These are phyloP conservation scores for Pleochaeta shiraiana DNA, from an alignment of 2,329 filamentous ascomycete genomes.

Conservation along the genomic window DNA sequence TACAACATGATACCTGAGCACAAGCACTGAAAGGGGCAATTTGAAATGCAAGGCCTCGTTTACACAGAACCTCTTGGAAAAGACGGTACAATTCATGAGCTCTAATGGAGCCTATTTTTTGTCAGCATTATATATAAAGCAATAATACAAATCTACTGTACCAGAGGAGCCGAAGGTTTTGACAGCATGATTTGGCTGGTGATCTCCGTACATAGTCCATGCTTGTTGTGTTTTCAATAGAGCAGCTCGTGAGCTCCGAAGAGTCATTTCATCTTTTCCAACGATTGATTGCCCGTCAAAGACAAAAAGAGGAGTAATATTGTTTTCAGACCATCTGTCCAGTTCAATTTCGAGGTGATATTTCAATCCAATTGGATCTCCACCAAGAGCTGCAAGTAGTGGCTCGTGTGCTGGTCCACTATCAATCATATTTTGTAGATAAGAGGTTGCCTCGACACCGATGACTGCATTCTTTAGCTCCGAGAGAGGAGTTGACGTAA, in stretches of 20 bases:
- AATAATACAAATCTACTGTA: slow-evolving; percentile 19
- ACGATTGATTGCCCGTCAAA: slow-evolving; percentile 75
- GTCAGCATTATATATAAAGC: slow-evolving; percentile 14
- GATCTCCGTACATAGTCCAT: slow-evolving; percentile 70
- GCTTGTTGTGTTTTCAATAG: slow-evolving; percentile 53
- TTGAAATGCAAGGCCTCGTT: slow-evolving; percentile 49
- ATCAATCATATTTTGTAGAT: slow-evolving; percentile 59
- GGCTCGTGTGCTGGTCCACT: slow-evolving; percentile 55
- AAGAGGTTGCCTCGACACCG: slow-evolving; percentile 78
- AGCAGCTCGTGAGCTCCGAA: slow-evolving; percentile 41
- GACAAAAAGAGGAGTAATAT: slow-evolving; percentile 65
- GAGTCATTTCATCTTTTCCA: slow-evolving; percentile 48
- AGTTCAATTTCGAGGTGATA: slow-evolving; percentile 58
- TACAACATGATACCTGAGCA: slow-evolving; percentile 42
- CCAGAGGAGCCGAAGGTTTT: slow-evolving; percentile 68
- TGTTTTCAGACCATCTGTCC: slow-evolving; percentile 43
- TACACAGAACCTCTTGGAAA: slow-evolving; percentile 50
- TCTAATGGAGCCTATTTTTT: slow-evolving; percentile 38
- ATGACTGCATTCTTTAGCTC: slow-evolving; percentile 33
- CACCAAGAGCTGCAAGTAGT: slow-evolving; percentile 72
- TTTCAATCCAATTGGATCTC: slow-evolving; percentile 60
- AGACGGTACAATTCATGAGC: slow-evolving; percentile 54
- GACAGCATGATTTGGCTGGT: slow-evolving; percentile 62
- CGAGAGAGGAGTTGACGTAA: slow-evolving; percentile 1
- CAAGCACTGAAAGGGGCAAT: slow-evolving; percentile 76